Evolutionary conservation across 495 filamentous ascomycete species (phyloP).

Genomic region (Penicillium robsamsonii): DNA sequence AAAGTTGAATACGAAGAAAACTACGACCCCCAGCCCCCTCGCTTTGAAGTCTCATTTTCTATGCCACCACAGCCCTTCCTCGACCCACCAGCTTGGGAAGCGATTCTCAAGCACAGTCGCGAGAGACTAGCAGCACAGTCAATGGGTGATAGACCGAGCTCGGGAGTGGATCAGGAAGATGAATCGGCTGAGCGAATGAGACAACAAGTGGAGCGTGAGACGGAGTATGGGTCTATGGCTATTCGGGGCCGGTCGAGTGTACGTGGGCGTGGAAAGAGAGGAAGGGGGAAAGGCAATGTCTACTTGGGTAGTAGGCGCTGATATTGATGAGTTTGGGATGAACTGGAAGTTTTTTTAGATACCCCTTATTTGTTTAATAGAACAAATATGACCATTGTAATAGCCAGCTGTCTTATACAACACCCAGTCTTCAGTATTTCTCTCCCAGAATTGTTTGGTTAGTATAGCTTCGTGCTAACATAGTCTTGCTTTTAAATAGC

Average conservation of each 20-base stretch:
- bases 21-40: neutral
- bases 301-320: conserved; percentile 17
- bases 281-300: conserved; percentile 13
- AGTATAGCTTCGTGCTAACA: neutral
- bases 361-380: neutral
- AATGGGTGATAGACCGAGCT: neutral
- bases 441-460: too few relatives aligned
- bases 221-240: conserved; percentile 36
- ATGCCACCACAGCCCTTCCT: conserved; percentile 26
- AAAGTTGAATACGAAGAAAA: neutral
- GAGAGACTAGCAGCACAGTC: conserved; percentile 5
- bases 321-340: neutral
- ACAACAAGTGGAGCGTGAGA: conserved; percentile 22
- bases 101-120: conserved; percentile 20
- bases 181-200: conserved; percentile 21
- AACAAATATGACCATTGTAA: neutral
- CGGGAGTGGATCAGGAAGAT: neutral
- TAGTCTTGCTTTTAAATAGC: neutral
- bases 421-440: neutral
- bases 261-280: conserved; percentile 21
- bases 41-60: conserved; percentile 20
- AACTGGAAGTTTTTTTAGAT: conserved; percentile 9
- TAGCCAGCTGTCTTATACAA: neutral
- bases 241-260: conserved; percentile 30
- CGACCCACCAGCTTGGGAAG: conserved; percentile 25